These are phyloP conservation scores for Mrakia hoshinonis DNA, from an alignment of 768 basidiomycete genomes.

Conservation along the genomic window DNA sequence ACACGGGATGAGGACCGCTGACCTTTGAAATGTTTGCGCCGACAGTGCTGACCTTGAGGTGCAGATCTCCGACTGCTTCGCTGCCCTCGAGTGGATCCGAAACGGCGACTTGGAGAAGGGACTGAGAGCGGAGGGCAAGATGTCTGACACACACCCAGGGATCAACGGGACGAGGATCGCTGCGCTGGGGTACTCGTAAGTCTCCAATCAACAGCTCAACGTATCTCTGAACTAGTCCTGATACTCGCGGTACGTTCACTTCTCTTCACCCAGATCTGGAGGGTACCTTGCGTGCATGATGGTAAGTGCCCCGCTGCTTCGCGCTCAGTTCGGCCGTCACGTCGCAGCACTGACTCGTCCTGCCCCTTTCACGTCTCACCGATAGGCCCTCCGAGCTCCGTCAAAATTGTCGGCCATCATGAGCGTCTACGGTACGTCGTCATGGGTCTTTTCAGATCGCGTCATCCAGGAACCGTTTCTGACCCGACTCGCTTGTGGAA, in stretches of 20 bases:
- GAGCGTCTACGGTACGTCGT: not conserved
- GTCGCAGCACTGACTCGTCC: too few relatives aligned
- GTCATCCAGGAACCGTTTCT: too few relatives aligned
- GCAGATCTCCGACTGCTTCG: not conserved
- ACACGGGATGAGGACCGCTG: too few relatives aligned
- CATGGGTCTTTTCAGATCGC: too few relatives aligned
- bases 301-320: not conserved
- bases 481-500: too few relatives aligned
- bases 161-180: not conserved
- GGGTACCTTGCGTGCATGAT: slow-evolving; percentile 17
- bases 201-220: not conserved
- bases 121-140: not conserved
- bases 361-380: too few relatives aligned
- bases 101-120: not conserved
- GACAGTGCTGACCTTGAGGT: slow-evolving; percentile 6
- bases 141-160: not conserved
- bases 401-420: not conserved
- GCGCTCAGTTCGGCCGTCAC: too few relatives aligned
- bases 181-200: slow-evolving; percentile 6
- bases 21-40: too few relatives aligned
- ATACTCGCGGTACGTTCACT: not conserved
- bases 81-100: slow-evolving; percentile 10
- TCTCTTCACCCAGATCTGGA: slow-evolving; percentile 8
- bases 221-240: not conserved
- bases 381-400: not conserved